Percentiles rank a stretch among this genome's conserved stretches.
These are phyloP conservation scores for Aureobasidium sp. DNA, from an alignment of 2,329 filamentous ascomycete genomes.

Conservation along the genomic window DNA sequence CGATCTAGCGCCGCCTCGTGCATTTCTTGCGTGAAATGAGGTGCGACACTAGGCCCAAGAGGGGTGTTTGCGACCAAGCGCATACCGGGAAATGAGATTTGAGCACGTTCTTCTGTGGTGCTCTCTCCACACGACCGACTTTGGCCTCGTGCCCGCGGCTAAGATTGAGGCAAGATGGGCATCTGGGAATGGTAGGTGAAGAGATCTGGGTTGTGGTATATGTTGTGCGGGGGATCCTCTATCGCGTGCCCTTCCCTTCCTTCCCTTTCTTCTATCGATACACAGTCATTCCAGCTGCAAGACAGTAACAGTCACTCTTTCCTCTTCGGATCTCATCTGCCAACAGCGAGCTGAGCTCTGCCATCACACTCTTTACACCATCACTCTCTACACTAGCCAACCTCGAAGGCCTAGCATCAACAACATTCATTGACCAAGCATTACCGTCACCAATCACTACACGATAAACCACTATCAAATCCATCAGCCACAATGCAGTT, in stretches of 20 bases:
- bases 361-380: conserved; percentile 9
- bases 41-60: background rate
- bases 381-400: background rate
- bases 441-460: background rate
- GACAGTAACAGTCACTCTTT: conserved; percentile 10
- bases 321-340: background rate
- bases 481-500: conserved; percentile 12
- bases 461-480: background rate
- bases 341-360: conserved; percentile 8
- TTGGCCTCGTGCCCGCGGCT: conserved; percentile 10
- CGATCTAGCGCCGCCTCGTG: background rate
- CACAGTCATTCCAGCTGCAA: conserved; percentile 8
- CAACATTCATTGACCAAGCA: conserved; percentile 8
- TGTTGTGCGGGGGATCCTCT: background rate
- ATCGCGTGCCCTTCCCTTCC: background rate
- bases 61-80: conserved; percentile 10
- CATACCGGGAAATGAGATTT: conserved; percentile 11
- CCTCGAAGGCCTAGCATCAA: background rate
- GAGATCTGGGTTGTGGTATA: background rate
- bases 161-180: background rate
- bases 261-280: background rate
- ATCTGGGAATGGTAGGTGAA: background rate
- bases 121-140: conserved; percentile 5
- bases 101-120: background rate
- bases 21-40: conserved; percentile 1